Evolutionary conservation across 306 rosid species (phyloP), one percentile per base, ranked within the genome.

Genomic region (Sindora glabra): DNA sequence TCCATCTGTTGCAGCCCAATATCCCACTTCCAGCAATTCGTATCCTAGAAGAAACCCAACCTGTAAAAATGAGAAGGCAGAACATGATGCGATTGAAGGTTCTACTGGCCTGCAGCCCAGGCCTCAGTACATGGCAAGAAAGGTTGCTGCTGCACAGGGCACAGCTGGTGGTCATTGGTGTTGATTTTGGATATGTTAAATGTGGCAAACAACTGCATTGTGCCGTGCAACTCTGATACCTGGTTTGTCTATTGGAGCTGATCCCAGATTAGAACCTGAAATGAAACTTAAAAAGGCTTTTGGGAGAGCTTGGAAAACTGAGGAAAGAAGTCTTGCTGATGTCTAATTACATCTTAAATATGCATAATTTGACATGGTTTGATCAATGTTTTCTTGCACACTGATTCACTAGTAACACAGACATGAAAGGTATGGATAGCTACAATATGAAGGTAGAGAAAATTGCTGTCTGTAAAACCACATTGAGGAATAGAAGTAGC

Each of bases 81-180:
- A 86, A 14, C 85, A 84, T 51, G 96, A 79, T 58, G 94, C 76
- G 40, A 80, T 81, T 42, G 95, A 86, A 74, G 86, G 79, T 65
- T 71, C 99, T 25, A 92, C 74, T 6, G 85, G 89, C 6, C 52
- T 88, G 81, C 95, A 83, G 84, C 90, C 96, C 54, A 94, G 89
- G 60, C 94, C 92, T 34, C 94, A 82, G 59, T 89, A 82, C 76
- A 75, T 94, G 76, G 76, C 87, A 17, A 79, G 99, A 75, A 94
- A 94, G 86, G 89, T 86, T 49, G 89, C 99, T 50, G 99, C 97
- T 55, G 94, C 95, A 37, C 97, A 82, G 68, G 81, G 81, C 15
- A 95, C 90, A 72, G 59, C 95, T 25, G 95, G 86, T 56, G 77
- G 86, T 74, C 83, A 80, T 19, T 94, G 97, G 99, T 94, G 82